Evolutionary conservation across 176 grass and related monocot species (phyloP), one percentile per base, ranked within the genome.

Genomic region (Aegilops tauschii): DNA sequence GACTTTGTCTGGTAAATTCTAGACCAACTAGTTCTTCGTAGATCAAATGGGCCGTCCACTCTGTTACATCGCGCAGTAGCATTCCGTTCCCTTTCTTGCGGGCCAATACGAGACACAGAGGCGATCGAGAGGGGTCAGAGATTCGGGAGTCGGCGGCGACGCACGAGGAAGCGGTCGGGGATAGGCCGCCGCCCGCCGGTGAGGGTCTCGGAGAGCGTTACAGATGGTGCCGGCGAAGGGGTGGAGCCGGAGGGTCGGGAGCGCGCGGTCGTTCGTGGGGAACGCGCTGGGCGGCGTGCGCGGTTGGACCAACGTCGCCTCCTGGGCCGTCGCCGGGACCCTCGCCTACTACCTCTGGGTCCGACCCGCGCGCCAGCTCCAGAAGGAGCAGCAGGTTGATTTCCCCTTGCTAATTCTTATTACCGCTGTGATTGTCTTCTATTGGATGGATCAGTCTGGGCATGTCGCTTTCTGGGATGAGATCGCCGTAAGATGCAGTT

Each of bases 281-380:
- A 99, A 99, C 86, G 90, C 97, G 20, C 67, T 92, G 76, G 97
- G 97, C 20, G 97, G 97, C 27, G 85, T 99, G 54, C 89, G 97
- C 68, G 94, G 97, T 20, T 92, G 97, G 89, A 89, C 79, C 87
- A 99, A 90, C 94, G 75, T 90, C 80, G 94, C 92, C 11, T 99
- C 97, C 50, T 99, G 97, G 97, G 83, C 87, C 56, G 92, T 96
- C 68, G 97, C 97, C 61, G 97, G 94, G 23, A 87, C 90, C 80
- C 90, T 99, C 70, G 97, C 97, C 83, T 99, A 99, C 89, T 96
- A 93, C 94, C 97, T 99, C 87, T 99, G 94, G 97, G 89, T 99
- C 71, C 90, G 83, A 80, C 97, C 97, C 16, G 88, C 90, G 18
- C 86, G 85, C 25, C 27, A 96, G 65, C 94, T 93, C 83, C 90